phyloP scores from a whole-genome alignment of 768 basidiomycete species.

The Hygrocybe punicea region DNA sequence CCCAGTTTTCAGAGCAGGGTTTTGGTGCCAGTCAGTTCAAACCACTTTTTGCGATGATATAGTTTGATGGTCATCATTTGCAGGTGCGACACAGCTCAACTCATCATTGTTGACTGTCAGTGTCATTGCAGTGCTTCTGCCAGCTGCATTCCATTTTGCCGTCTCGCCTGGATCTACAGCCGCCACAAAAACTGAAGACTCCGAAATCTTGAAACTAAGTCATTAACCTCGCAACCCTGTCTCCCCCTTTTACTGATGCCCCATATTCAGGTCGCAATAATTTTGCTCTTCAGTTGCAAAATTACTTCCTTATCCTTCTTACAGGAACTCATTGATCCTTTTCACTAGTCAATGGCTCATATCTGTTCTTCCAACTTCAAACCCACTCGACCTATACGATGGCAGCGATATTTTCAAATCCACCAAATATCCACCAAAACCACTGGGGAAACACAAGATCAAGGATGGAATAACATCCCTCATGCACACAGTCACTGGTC shows the following conservation, averaged over 20 bases:
- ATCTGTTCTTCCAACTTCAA: slow-evolving; percentile 77
- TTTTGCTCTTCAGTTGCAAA: slow-evolving; percentile 68
- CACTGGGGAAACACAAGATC: slow-evolving; percentile 14
- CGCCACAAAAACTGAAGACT: slow-evolving; percentile 31
- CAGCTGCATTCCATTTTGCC: slow-evolving; percentile 73
- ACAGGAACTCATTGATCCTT: background rate
- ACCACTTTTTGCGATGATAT: slow-evolving; percentile 16
- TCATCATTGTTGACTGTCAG: slow-evolving; percentile 73
- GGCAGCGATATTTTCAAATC: slow-evolving; percentile 35
- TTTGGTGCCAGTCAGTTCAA: slow-evolving; percentile 64
- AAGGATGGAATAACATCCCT: slow-evolving; percentile 1
- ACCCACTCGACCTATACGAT: slow-evolving; percentile 72
- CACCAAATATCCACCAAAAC: slow-evolving; percentile 30
- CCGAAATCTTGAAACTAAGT: slow-evolving; percentile 62
- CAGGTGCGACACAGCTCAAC: slow-evolving; percentile 65
- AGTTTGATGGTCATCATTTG: background rate
- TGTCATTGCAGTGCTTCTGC: slow-evolving; percentile 76
- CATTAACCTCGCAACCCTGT: slow-evolving; percentile 27
- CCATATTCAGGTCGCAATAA: slow-evolving; percentile 58
- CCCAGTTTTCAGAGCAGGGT: slow-evolving; percentile 75
- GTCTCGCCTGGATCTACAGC: slow-evolving; percentile 8
- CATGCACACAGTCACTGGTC: background rate
- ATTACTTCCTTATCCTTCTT: background rate
- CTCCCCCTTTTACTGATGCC: background rate
- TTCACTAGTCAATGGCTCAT: slow-evolving; percentile 60